Evolutionary conservation across 352 stramenopile species (phyloP).

Genomic region (Phytophthora citricola): DNA sequence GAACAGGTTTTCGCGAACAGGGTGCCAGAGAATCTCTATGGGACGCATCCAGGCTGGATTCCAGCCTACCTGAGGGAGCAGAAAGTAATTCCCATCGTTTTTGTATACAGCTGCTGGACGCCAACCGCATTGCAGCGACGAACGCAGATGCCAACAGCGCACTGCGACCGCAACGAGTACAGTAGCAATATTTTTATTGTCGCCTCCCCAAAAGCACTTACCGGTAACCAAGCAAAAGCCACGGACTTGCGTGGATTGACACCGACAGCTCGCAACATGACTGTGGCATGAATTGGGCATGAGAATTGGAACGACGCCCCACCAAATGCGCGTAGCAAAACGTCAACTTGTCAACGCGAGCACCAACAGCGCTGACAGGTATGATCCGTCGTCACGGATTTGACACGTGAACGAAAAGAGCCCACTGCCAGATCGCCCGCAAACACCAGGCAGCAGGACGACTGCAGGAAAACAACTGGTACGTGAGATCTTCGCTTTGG

Average conservation of each 20-base stretch:
- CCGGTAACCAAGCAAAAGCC: background rate
- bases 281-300: background rate
- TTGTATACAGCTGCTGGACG: background rate
- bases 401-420: constrained; percentile 16
- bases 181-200: too few relatives aligned
- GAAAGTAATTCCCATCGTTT: constrained; percentile 2
- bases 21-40: background rate
- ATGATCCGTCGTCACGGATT: constrained; percentile 27
- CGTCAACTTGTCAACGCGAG: constrained; percentile 8
- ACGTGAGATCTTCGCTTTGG: constrained; percentile 6
- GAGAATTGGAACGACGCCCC: background rate
- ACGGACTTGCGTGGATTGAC: background rate
- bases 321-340: background rate
- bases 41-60: background rate
- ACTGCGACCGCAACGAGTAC: too few relatives aligned
- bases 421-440: constrained; percentile 11
- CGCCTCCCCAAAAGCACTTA: background rate
- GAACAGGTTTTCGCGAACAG: too few relatives aligned
- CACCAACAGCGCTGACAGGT: constrained; percentile 9
- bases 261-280: background rate
- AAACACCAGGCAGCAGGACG: constrained; percentile 14
- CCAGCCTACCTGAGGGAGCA: background rate
- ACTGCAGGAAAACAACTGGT: constrained; percentile 25
- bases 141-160: too few relatives aligned
- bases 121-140: background rate